Percentiles rank a stretch among this genome's conserved stretches.
Evolutionary conservation across 495 filamentous ascomycete genomes (phyloP).

Genomic region (Penicillium flavigenum): DNA sequence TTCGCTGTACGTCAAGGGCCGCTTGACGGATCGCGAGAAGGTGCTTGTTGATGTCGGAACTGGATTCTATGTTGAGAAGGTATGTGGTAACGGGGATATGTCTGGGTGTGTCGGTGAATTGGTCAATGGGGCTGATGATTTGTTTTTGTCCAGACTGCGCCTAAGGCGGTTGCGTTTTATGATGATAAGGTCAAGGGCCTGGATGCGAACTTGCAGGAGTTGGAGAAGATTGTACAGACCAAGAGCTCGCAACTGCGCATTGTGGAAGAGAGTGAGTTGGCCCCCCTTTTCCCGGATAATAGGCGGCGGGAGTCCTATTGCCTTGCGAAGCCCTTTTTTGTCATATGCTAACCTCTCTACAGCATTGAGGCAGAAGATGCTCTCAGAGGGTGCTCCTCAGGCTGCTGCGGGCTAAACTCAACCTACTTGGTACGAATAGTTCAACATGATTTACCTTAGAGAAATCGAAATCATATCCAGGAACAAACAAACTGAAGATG

Average conservation of each 20-base stretch:
- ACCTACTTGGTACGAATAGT: neutral
- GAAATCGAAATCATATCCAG: neutral
- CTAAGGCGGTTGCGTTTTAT: conserved; percentile 82
- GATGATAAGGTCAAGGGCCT: conserved; percentile 78
- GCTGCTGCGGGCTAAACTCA: conserved; percentile 30
- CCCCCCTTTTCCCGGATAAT: neutral
- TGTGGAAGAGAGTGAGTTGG: conserved; percentile 77
- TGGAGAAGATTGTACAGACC: conserved; percentile 81
- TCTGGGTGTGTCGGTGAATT: no score
- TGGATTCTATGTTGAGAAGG: conserved; percentile 96
- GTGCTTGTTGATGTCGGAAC: conserved; percentile 96
- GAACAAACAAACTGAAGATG: neutral
- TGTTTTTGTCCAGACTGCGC: conserved; percentile 50
- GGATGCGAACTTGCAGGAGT: conserved; percentile 71
- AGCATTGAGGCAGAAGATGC: conserved; percentile 51
- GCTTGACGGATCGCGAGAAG: conserved; percentile 68
- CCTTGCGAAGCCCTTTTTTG: neutral
- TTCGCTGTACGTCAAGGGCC: conserved; percentile 89
- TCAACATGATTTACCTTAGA: neutral
- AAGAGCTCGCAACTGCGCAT: conserved; percentile 82
- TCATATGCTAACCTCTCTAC: conserved; percentile 20
- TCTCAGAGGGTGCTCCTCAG: conserved; percentile 36
- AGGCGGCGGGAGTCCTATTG: neutral
- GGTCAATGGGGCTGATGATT: neutral
- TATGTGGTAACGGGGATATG: conserved; percentile 23